Evolutionary conservation across 2,329 filamentous ascomycete species (phyloP).

Genomic region (Ascosphaera acerosa): DNA sequence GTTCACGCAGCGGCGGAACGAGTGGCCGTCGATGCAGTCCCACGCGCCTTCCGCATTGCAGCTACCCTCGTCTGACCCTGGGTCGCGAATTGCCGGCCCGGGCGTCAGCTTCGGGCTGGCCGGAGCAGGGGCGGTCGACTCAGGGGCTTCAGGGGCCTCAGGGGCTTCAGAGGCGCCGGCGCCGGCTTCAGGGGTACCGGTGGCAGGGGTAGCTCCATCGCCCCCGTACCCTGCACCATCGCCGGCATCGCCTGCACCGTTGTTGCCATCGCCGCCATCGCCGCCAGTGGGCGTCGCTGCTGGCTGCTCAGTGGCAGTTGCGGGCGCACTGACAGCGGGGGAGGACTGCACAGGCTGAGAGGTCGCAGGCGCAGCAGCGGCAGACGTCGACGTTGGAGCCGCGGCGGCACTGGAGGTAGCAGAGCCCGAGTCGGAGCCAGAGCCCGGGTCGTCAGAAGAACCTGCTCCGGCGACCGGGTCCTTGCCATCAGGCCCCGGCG

Average conservation of each 20-base stretch:
- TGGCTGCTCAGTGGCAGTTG: conserved; percentile 2
- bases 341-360: conserved; percentile 7
- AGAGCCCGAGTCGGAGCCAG: conserved; percentile 5
- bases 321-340: conserved; percentile 4
- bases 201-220: too few species aligned
- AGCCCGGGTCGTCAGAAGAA: conserved; percentile 8
- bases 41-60: conserved; percentile 31
- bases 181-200: too few species aligned
- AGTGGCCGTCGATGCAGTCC: conserved; percentile 30
- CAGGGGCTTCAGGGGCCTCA: too few species aligned
- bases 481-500: conserved; percentile 8
- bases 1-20: conserved; percentile 37
- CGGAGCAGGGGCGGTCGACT: too few species aligned
- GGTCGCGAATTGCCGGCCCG: conserved; percentile 13
- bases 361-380: conserved; percentile 6
- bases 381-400: neutral
- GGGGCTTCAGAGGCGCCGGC: too few species aligned
- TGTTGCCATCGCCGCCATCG: conserved; percentile 3
- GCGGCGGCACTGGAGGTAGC: conserved; percentile 1
- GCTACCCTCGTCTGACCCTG: too few species aligned
- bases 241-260: too few species aligned
- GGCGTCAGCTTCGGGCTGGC: too few species aligned
- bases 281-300: conserved; percentile 2
- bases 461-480: conserved; percentile 13
- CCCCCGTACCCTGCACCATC: too few species aligned